Evolutionary conservation across 371 early-diverging fungal species (phyloP).

Genomic region (Mortierella sp.): DNA sequence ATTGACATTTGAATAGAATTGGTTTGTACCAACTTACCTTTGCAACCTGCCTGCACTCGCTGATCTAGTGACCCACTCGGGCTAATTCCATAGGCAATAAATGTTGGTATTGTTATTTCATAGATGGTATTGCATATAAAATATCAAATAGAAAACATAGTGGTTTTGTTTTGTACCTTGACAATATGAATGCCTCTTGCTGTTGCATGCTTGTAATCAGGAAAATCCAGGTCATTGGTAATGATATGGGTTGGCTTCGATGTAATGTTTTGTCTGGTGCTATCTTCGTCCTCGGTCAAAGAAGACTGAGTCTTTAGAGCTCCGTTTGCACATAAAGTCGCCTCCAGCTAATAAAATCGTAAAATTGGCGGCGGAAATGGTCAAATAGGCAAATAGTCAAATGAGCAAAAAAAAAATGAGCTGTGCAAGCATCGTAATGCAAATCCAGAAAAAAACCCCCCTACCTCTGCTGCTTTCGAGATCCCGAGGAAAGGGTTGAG

Average conservation of each 20-base stretch:
- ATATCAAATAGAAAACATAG: neutral
- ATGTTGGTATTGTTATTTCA: no score
- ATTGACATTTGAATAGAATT: neutral
- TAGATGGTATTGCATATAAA: no score
- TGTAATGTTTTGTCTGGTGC: neutral
- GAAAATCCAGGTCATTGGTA: conserved; percentile 39
- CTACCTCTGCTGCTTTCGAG: conserved; percentile 19
- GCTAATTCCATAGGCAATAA: conserved; percentile 36
- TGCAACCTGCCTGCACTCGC: conserved; percentile 51
- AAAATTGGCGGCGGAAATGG: conserved; percentile 20
- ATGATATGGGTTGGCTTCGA: conserved; percentile 47
- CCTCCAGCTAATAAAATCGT: conserved; percentile 25
- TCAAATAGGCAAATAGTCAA: conserved; percentile 10
- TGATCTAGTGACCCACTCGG: conserved; percentile 57
- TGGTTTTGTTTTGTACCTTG: conserved; percentile 17
- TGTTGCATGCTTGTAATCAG: conserved; percentile 41
- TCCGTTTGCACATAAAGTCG: conserved; percentile 19
- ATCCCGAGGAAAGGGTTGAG: conserved; percentile 43
- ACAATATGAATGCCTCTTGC: conserved; percentile 53
- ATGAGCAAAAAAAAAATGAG: conserved; percentile 9
- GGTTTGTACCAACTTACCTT: conserved; percentile 45
- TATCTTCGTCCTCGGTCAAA: neutral
- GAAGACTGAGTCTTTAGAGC: conserved; percentile 25
- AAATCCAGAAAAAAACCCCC: no score
- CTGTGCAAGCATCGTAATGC: no score